Conservation (phyloP, 345 rosid genomes). For the Sapria himalayana region DNA sequence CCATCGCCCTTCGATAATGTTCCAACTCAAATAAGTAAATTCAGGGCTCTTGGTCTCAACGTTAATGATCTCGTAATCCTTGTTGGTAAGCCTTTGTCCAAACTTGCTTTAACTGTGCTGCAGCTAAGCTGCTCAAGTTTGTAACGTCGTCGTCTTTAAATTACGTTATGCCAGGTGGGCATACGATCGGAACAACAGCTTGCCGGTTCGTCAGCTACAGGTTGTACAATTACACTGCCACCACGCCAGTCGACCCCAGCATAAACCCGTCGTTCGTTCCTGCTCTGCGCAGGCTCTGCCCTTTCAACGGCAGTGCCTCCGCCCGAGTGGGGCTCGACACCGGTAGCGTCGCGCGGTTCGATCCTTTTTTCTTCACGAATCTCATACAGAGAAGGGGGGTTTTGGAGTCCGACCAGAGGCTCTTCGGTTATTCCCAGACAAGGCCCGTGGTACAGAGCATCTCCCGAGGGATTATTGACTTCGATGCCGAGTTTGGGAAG, state of each 20-base stretch:
- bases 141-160: neutral
- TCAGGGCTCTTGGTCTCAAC: conserved; percentile 34
- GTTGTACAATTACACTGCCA: conserved; percentile 45
- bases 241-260: conserved; percentile 44
- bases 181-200: conserved; percentile 56
- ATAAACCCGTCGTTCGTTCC: conserved; percentile 34
- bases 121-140: too few relatives aligned
- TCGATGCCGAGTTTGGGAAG: conserved; percentile 31
- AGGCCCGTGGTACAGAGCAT: conserved; percentile 22
- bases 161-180: conserved; percentile 24
- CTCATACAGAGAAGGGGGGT: conserved; percentile 41
- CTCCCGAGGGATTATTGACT: conserved; percentile 38
- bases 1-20: conserved; percentile 33
- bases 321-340: conserved; percentile 38
- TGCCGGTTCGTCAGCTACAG: conserved; percentile 45
- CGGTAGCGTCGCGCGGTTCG: conserved; percentile 29
- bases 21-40: conserved; percentile 21
- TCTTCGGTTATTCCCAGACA: conserved; percentile 36
- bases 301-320: conserved; percentile 32
- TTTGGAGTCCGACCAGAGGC: conserved; percentile 61
- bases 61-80: conserved; percentile 53
- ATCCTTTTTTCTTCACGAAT: conserved; percentile 37
- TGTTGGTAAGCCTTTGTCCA: conserved; percentile 20
- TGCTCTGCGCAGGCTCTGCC: conserved; percentile 37
- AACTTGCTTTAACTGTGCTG: neutral